Base-by-base conservation (phyloP, 306 rosid species). In the Vigna radiata region DNA sequence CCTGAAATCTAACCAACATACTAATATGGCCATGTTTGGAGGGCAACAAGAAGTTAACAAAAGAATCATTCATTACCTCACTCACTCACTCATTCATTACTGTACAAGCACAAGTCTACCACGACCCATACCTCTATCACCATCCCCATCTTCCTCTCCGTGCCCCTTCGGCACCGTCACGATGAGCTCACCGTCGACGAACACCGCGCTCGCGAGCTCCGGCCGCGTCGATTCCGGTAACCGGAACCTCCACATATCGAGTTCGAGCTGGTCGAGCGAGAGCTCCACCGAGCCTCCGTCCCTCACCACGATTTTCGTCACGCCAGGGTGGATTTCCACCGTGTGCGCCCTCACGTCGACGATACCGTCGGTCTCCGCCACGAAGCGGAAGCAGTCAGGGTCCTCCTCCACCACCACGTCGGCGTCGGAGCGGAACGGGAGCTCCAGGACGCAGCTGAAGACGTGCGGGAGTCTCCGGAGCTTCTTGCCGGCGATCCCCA, bases 71-170 rank as follows among this genome's bases (percentile, higher is more conserved):
- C 81, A 87, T 18, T 27, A 46, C 55, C 6, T 31, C 66, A 71
- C 16, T 10, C 68, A 70, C 4, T 21, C 70, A 73, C 85, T 43
- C 50, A 61, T 10, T 25, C 68, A 73, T 90, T 76, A 91, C 87
- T 92, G 97, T 91, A 96, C 99, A 91, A 96, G 91, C 82, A 96
- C 99, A 54, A 93, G 96, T 70, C 92, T 88, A 82, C 90, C 89
- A 56, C 90, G 87, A 61, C 90, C 88, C 89, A 91, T 85, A 67
- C 88, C 96, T 81, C 83, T 65, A 52, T 86, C 82, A 33, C 76
- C 87, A 63, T 66, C 83, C 27, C 81, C 86, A 58, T 60, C 31
- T 23, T 47, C 77, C 12, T 60, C 17, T 5, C 9, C 93, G 5
- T 76, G 85, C 1, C 83, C 90, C 79, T 96, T 92, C 0, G 99